Percentiles rank a stretch among this genome's conserved stretches.
Conservation (phyloP, 1,284 basidiomycete genomes). For the Cryptococcus sp. region DNA sequence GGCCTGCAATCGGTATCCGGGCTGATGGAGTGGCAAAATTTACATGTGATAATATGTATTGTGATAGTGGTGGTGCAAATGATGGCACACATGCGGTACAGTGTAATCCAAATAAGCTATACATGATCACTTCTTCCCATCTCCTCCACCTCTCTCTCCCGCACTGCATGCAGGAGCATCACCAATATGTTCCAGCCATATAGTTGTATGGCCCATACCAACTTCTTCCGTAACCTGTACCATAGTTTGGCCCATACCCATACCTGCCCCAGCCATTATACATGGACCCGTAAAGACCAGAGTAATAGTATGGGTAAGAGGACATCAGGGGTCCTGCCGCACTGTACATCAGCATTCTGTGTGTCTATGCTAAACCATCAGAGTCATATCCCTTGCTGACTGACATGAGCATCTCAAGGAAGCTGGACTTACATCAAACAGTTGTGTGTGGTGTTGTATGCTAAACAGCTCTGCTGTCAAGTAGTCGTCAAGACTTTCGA, state of each 20-base stretch:
- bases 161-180: not conserved
- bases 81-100: not conserved
- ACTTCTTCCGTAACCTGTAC: slow-evolving; percentile 20
- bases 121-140: slow-evolving; percentile 1
- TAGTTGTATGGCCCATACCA: slow-evolving; percentile 34
- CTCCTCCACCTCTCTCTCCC: not conserved
- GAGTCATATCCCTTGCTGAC: too few species aligned
- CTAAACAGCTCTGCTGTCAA: too few species aligned
- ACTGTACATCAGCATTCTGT: slow-evolving; percentile 24
- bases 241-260: slow-evolving; percentile 35
- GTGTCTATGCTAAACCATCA: not conserved
- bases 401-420: too few species aligned
- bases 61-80: not conserved
- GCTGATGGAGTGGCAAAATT: too few species aligned
- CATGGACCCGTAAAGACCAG: slow-evolving; percentile 19
- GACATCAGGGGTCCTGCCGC: slow-evolving; percentile 31
- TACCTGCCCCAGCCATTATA: slow-evolving; percentile 29
- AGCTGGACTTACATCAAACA: too few species aligned
- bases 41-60: not conserved
- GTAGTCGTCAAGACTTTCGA: too few species aligned
- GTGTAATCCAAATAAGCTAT: not conserved
- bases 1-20: too few species aligned
- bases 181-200: slow-evolving; percentile 38
- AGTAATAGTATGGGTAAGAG: slow-evolving; percentile 25
- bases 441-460: too few species aligned